Evolutionary conservation across 176 grass and related monocot genomes (phyloP).

Genomic region (Elaeis guineensis): DNA sequence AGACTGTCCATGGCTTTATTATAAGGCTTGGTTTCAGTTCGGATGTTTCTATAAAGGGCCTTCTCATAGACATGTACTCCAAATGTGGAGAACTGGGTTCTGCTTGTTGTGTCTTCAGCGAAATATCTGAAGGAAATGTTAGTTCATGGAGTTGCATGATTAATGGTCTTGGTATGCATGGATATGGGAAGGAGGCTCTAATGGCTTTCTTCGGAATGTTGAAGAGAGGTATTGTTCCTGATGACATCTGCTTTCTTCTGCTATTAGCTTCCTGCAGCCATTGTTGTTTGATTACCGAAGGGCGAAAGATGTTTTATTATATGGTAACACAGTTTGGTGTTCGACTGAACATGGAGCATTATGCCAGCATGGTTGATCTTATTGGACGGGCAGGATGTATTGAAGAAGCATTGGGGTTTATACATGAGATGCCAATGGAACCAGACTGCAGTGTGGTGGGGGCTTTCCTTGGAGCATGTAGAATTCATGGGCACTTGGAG

Average conservation of each 20-base stretch:
- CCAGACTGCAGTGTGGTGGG: not conserved
- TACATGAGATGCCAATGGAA: conserved; percentile 3
- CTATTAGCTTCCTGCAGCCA: conserved; percentile 11
- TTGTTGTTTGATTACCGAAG: not conserved
- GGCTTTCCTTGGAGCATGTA: conserved; percentile 6
- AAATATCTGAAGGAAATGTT: not conserved
- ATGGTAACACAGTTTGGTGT: conserved; percentile 7
- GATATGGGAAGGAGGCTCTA: not conserved
- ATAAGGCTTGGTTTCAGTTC: not conserved
- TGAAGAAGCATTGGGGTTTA: not conserved
- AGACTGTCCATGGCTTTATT: not conserved
- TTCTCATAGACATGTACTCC: conserved; percentile 14
- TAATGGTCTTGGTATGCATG: conserved; percentile 15
- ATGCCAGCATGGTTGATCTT: conserved; percentile 1
- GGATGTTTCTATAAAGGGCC: conserved; percentile 5
- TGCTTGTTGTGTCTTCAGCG: conserved; percentile 3
- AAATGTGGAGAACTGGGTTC: conserved; percentile 12
- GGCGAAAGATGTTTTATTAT: not conserved
- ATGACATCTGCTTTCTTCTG: conserved; percentile 7
- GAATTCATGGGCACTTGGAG: conserved; percentile 6
- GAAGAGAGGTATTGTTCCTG: conserved; percentile 10
- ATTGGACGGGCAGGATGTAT: conserved; percentile 4
- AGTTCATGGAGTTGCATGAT: conserved; percentile 12
- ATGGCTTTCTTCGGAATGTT: conserved; percentile 7
- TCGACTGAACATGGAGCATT: not conserved